Evolutionary conservation across 495 filamentous ascomycete species (phyloP), one percentile per base, ranked within the genome.

Genomic region (Neurospora hispaniola): DNA sequence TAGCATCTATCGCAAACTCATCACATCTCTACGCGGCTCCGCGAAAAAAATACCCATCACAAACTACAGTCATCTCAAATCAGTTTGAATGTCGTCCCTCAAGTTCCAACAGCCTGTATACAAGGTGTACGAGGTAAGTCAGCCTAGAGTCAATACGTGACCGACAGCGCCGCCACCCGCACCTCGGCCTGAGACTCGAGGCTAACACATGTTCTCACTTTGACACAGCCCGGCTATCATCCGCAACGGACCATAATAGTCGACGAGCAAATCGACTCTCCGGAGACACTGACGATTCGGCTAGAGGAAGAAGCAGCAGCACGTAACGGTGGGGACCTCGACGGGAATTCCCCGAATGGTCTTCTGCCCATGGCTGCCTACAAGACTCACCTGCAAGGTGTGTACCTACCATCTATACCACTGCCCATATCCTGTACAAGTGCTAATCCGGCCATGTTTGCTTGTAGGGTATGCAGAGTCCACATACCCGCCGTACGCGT

Each of bases 121-220:
- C 76, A 85, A 85, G 81, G 80, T 86, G 75, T 86, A 82, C 74
- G 84, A 86, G 80, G 85, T 86, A 72, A 82, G 84, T 81, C 71
- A 66, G 27, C 54, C 54, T 35, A 35, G 54, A 35, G 27, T 66
- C 54, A 35, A 35, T 35, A 66, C 54, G 18, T 66, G 35, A 1
- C 54, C 54, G 54, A 38, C 27, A 66, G 54, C 16, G 23, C 68
- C 16, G 38, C 20, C 39, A 72, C 70, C 43, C 11, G 38, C 46
- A 11, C 23, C 31, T n/a, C 42, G 39, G 38, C 42, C 46, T 66
- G 66, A 11, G 31, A 41, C 42, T 20, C 43, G 16, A 59, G 42
- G 70, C 73, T 75, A 66, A 74, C 66, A 46, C 16, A 8, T 73
- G 11, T 42, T 46, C 23, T 71, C 23, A 74, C 43, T 41, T 40